Conservation (phyloP, 139 green algal genomes). For the Astrephomene gubernaculifera region DNA sequence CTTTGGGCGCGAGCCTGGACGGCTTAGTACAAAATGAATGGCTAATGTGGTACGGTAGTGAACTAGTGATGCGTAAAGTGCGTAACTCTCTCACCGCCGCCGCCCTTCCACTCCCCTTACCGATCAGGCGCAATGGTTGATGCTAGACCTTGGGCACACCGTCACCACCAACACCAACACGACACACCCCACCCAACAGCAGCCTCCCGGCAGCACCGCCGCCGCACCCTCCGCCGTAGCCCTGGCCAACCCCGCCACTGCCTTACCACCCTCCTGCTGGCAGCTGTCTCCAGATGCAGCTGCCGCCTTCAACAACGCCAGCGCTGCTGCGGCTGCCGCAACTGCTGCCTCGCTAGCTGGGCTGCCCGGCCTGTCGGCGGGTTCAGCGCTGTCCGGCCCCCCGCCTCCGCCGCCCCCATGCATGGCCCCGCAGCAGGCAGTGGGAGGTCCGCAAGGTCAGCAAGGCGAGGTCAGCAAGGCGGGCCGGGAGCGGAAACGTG, state of each 20-base stretch:
- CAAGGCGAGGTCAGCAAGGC: neutral
- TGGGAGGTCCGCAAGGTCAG: constrained; percentile 34
- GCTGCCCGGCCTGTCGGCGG: neutral
- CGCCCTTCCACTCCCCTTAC: neutral
- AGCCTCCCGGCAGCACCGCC: neutral
- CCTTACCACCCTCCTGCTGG: neutral
- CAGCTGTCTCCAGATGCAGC: constrained; percentile 7
- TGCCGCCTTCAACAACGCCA: constrained; percentile 8
- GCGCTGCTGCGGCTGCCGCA: neutral
- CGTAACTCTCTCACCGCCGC: no score
- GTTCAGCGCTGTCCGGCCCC: neutral
- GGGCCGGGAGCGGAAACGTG: neutral
- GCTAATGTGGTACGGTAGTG: no score
- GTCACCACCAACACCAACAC: neutral
- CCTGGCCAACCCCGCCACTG: neutral
- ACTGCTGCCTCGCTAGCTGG: neutral
- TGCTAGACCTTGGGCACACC: constrained; percentile 4
- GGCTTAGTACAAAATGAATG: no score
- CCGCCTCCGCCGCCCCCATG: neutral
- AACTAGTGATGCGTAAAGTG: no score
- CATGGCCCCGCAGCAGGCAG: neutral
- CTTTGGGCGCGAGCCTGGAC: no score
- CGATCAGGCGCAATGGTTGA: constrained; percentile 32
- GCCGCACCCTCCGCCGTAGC: neutral
- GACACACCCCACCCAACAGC: no score